Conservation (phyloP, 257 asterid genomes). For the Ehretia macrophylla region DNA sequence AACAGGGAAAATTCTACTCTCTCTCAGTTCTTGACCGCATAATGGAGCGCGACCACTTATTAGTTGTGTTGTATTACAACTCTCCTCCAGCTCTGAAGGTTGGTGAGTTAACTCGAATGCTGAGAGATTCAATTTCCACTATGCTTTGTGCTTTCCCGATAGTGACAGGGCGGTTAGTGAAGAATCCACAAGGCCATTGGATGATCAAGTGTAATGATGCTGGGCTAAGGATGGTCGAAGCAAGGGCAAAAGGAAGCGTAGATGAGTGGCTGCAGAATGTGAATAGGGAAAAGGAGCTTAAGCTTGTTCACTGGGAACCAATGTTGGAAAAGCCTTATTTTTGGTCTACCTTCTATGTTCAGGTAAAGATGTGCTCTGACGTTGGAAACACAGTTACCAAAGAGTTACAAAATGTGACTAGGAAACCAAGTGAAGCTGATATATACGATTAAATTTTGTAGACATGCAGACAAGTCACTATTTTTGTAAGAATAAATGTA, state of each 20-base stretch:
- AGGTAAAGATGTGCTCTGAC: slow-evolving; percentile 33
- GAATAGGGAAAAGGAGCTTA: slow-evolving; percentile 57
- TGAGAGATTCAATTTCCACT: slow-evolving; percentile 34
- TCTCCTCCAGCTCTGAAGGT: slow-evolving; percentile 17
- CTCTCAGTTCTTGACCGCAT: slow-evolving; percentile 49
- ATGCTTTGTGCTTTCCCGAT: slow-evolving; percentile 36
- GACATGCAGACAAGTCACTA: too few relatives aligned
- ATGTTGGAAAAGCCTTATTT: slow-evolving; percentile 47
- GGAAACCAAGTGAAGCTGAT: too few relatives aligned
- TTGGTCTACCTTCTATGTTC: slow-evolving; percentile 62
- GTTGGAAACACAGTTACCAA: too few relatives aligned
- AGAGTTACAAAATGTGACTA: too few relatives aligned
- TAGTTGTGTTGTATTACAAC: slow-evolving; percentile 40
- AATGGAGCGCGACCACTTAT: slow-evolving; percentile 43
- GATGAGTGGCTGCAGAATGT: slow-evolving; percentile 48
- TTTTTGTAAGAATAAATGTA: too few relatives aligned
- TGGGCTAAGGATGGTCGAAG: slow-evolving; percentile 52
- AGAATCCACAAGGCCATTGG: slow-evolving; percentile 41
- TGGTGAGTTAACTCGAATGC: too few relatives aligned
- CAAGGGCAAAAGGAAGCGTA: slow-evolving; percentile 38
- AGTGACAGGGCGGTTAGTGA: slow-evolving; percentile 39
- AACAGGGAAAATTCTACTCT: slow-evolving; percentile 34
- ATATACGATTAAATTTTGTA: too few relatives aligned
- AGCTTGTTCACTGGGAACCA: slow-evolving; percentile 59
- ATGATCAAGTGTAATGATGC: slow-evolving; percentile 60